These are phyloP conservation scores for Acanthamoeba healyi DNA, from an alignment of 208 protist genomes.

Conservation along the genomic window DNA sequence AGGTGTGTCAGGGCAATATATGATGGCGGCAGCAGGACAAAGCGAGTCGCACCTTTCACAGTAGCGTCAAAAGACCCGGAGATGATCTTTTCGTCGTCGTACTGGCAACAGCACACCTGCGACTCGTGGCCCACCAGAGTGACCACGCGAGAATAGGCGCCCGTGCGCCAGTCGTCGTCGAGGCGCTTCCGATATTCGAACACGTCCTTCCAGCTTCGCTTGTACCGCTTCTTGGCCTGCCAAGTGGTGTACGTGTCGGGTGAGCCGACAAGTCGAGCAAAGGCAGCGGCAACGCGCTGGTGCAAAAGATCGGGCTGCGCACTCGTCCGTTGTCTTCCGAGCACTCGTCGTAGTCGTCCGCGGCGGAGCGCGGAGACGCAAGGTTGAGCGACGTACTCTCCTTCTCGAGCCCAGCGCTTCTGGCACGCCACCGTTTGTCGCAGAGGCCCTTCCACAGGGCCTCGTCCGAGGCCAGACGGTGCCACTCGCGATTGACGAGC, in stretches of 20 bases:
- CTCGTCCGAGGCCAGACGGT: constrained; percentile 37
- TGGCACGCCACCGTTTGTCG: constrained; percentile 10
- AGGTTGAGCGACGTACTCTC: neutral
- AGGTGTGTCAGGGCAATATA: neutral
- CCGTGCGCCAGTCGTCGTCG: constrained; percentile 57
- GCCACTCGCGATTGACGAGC: constrained; percentile 35
- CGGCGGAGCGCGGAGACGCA: neutral
- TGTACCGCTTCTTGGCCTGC: constrained; percentile 31
- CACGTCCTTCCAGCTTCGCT: constrained; percentile 58
- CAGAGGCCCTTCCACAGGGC: constrained; percentile 53
- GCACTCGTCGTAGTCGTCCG: constrained; percentile 8
- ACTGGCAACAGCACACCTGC: constrained; percentile 70
- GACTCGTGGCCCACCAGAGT: constrained; percentile 24
- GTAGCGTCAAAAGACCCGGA: constrained; percentile 59
- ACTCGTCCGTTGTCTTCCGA: constrained; percentile 4
- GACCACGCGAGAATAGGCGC: constrained; percentile 30
- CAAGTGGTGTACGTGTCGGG: neutral
- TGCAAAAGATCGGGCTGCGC: neutral
- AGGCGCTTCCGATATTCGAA: constrained; percentile 49
- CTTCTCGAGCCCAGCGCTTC: neutral
- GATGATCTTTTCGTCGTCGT: constrained; percentile 66
- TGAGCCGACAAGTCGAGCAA: no score
- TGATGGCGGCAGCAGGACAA: no score
- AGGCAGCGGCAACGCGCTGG: no score
- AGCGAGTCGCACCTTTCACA: neutral